Conservation (phyloP, 2,329 filamentous ascomycete species). For the Fusarium setosum region DNA sequence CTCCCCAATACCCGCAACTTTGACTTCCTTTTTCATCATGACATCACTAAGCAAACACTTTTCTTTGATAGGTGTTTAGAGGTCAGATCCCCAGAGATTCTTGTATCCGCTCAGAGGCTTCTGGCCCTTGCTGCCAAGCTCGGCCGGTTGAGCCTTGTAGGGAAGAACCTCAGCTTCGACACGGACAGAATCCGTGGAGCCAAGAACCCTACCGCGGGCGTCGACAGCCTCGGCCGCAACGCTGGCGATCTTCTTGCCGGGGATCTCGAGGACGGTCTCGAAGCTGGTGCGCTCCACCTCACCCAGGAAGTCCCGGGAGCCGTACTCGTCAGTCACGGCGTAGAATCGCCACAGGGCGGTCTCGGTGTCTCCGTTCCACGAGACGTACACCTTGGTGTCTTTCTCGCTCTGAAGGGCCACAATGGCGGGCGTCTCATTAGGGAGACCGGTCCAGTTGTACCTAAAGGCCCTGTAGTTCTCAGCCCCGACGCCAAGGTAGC, state of each 20-base stretch:
- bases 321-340: slow-evolving; percentile 47
- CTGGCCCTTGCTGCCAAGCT: slow-evolving; percentile 1
- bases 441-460: slow-evolving; percentile 62
- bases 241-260: slow-evolving; percentile 9
- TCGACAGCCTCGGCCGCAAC: slow-evolving; percentile 43
- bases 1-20: no score
- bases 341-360: slow-evolving; percentile 62
- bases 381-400: slow-evolving; percentile 56
- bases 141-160: not conserved
- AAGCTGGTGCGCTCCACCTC: slow-evolving; percentile 54
- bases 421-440: slow-evolving; percentile 44
- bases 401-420: slow-evolving; percentile 33
- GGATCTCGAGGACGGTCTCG: slow-evolving; percentile 51
- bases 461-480: slow-evolving; percentile 67
- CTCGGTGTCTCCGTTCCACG: slow-evolving; percentile 64
- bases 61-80: no score
- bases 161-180: slow-evolving; percentile 39
- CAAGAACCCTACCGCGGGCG: slow-evolving; percentile 31
- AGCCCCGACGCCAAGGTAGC: slow-evolving; percentile 49
- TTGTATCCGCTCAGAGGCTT: slow-evolving; percentile 5
- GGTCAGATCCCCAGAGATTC: not conserved
- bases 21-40: no score
- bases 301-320: slow-evolving; percentile 51
- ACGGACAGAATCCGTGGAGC: slow-evolving; percentile 29
- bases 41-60: no score